Conservation (phyloP, 768 basidiomycete species). For the Scleroderma bovista region DNA sequence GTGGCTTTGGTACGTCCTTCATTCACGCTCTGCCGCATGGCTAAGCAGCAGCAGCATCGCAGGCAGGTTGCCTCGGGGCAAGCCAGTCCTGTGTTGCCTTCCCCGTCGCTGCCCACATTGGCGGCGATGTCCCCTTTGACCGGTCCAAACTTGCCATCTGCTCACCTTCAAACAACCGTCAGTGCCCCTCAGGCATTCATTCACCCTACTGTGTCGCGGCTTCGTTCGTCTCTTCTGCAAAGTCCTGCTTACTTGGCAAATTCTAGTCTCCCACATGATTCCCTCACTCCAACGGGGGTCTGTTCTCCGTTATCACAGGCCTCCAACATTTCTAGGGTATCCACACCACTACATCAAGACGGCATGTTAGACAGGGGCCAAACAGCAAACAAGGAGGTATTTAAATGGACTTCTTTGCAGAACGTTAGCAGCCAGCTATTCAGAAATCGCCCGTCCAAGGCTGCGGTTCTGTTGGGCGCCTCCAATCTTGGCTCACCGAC, state of each 20-base stretch:
- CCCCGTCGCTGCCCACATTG: conserved; percentile 28
- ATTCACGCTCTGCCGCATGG: conserved; percentile 10
- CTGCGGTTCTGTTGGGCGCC: conserved; percentile 55
- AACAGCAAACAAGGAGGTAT: conserved; percentile 47
- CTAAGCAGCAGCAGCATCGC: conserved; percentile 24
- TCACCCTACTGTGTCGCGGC: conserved; percentile 72
- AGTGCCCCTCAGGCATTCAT: conserved; percentile 48
- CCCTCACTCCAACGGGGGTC: conserved; percentile 37
- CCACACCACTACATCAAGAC: conserved; percentile 43
- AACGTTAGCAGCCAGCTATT: conserved; percentile 55
- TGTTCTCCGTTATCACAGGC: conserved; percentile 62
- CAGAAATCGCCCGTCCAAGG: conserved; percentile 48
- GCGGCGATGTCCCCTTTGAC: conserved; percentile 32
- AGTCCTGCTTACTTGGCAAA: conserved; percentile 37
- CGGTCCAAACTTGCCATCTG: not conserved
- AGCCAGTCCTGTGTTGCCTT: conserved; percentile 33
- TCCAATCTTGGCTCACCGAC: conserved; percentile 63
- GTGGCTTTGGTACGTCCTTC: conserved; percentile 30
- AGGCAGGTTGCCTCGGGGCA: conserved; percentile 34
- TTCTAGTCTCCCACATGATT: conserved; percentile 39
- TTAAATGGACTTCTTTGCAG: conserved; percentile 71
- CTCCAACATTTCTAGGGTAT: conserved; percentile 64
- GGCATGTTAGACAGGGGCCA: conserved; percentile 14
- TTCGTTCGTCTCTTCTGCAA: conserved; percentile 62
- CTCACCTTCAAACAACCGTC: not conserved